Evolutionary conservation across 306 rosid species (phyloP).

Genomic region (Rosa rugosa): DNA sequence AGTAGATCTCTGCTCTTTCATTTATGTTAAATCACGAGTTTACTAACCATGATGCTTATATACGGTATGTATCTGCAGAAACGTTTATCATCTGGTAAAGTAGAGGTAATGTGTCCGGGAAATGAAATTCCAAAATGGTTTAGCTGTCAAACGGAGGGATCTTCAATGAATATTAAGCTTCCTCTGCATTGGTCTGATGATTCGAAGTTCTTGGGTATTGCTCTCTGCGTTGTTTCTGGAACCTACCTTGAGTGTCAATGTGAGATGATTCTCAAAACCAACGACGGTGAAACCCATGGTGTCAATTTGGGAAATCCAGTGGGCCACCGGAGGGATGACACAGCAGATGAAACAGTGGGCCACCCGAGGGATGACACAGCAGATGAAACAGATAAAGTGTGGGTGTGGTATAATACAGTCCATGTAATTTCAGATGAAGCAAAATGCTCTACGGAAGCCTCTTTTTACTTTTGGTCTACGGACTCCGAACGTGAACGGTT

Average conservation of each 20-base stretch:
- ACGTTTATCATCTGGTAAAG: neutral
- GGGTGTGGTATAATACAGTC: neutral
- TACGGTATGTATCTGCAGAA: neutral
- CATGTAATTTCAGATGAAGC: too few relatives aligned
- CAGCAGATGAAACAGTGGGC: neutral
- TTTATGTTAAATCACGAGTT: too few relatives aligned
- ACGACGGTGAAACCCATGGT: neutral
- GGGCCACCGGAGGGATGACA: too few relatives aligned
- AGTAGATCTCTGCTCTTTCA: too few relatives aligned
- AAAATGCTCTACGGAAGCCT: neutral
- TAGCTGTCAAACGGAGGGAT: constrained; percentile 14
- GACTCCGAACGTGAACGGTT: neutral
- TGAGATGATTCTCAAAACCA: neutral
- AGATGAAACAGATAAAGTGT: neutral
- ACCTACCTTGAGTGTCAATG: too few relatives aligned
- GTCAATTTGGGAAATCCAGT: too few relatives aligned
- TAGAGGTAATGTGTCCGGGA: neutral
- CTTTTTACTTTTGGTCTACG: neutral
- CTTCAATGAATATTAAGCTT: constrained; percentile 19
- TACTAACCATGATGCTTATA: neutral
- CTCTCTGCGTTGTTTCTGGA: constrained; percentile 8
- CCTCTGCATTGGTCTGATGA: constrained; percentile 8
- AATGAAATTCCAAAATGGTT: constrained; percentile 25
- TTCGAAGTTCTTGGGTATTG: constrained; percentile 21
- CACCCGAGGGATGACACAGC: too few relatives aligned